phyloP scores from a whole-genome alignment of 805 yeast species.

The Starmerella tilneyi region DNA sequence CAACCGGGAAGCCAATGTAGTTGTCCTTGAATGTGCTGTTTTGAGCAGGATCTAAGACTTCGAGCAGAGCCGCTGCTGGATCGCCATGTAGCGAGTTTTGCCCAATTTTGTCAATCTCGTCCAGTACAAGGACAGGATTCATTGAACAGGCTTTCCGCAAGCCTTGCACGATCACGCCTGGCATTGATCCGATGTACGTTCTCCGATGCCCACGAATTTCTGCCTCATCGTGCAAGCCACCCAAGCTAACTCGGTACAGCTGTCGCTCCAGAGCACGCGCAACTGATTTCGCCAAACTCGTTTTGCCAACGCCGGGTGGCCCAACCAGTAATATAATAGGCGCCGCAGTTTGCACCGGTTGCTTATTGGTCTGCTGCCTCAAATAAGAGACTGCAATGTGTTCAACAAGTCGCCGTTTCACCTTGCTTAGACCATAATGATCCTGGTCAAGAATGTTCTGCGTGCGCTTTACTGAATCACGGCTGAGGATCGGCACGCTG shows the following conservation, averaged over 20 bases:
- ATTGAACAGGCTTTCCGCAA: slow-evolving; percentile 62
- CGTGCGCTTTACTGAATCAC: slow-evolving; percentile 41
- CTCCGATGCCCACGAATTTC: slow-evolving; percentile 85
- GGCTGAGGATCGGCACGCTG: slow-evolving; percentile 17
- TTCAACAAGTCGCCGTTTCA: slow-evolving; percentile 65
- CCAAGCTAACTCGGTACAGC: slow-evolving; percentile 71
- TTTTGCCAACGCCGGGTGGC: slow-evolving; percentile 92
- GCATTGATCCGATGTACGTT: slow-evolving; percentile 88
- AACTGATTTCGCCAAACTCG: slow-evolving; percentile 72
- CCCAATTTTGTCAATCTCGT: slow-evolving; percentile 76
- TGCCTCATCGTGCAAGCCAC: slow-evolving; percentile 81
- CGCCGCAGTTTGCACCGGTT: slow-evolving; percentile 26
- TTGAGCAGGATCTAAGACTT: slow-evolving; percentile 85
- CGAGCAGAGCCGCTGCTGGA: slow-evolving; percentile 81
- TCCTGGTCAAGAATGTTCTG: slow-evolving; percentile 55
- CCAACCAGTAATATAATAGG: slow-evolving; percentile 78
- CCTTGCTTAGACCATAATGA: slow-evolving; percentile 65
- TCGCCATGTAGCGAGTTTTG: slow-evolving; percentile 58
- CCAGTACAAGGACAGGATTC: slow-evolving; percentile 75
- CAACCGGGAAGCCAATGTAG: slow-evolving; percentile 76
- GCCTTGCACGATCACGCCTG: slow-evolving; percentile 71
- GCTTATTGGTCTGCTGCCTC: slow-evolving; percentile 26
- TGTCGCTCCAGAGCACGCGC: slow-evolving; percentile 63
- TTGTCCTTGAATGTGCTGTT: slow-evolving; percentile 68
- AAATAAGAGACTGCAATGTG: slow-evolving; percentile 70